phyloP scores from a whole-genome alignment of 495 filamentous ascomycete species.

The Podospora pseudocomata region DNA sequence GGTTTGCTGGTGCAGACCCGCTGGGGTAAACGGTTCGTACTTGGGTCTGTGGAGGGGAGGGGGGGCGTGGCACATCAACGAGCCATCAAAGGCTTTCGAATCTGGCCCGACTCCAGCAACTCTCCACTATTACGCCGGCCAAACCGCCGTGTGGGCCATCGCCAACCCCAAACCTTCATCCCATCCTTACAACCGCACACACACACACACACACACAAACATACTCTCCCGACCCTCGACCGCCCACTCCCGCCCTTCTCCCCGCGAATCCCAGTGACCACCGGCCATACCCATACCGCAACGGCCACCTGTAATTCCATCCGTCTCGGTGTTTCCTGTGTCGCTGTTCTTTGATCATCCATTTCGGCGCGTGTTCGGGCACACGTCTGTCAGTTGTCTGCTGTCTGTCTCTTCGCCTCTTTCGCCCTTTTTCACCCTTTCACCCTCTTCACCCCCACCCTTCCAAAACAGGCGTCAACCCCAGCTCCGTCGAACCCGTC shows the following conservation, averaged over 20 bases:
- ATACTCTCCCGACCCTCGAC: neutral
- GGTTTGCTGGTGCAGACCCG: neutral
- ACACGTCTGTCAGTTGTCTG: neutral
- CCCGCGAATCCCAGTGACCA: neutral
- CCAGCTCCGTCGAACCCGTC: neutral
- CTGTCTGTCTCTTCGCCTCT: conserved; percentile 4
- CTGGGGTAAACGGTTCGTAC: neutral
- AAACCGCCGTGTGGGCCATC: conserved; percentile 45
- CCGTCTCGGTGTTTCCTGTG: neutral
- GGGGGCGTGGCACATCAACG: conserved; percentile 8
- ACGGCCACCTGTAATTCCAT: neutral
- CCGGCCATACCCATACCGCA: neutral
- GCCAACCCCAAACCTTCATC: conserved; percentile 16
- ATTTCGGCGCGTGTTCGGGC: conserved; percentile 1
- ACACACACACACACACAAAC: neutral
- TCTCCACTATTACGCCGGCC: conserved; percentile 56
- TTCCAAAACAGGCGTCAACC: conserved; percentile 25
- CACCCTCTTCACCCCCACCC: conserved; percentile 12
- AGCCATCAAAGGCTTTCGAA: conserved; percentile 15
- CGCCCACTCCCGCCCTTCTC: neutral
- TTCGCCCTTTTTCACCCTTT: neutral
- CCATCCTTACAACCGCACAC: conserved; percentile 12
- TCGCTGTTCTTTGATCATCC: neutral
- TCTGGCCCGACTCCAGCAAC: conserved; percentile 29
- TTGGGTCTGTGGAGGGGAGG: conserved; percentile 2